These are phyloP conservation scores for Herpetomonas tarakana DNA, from an alignment of 208 protist species.

Conservation along the genomic window DNA sequence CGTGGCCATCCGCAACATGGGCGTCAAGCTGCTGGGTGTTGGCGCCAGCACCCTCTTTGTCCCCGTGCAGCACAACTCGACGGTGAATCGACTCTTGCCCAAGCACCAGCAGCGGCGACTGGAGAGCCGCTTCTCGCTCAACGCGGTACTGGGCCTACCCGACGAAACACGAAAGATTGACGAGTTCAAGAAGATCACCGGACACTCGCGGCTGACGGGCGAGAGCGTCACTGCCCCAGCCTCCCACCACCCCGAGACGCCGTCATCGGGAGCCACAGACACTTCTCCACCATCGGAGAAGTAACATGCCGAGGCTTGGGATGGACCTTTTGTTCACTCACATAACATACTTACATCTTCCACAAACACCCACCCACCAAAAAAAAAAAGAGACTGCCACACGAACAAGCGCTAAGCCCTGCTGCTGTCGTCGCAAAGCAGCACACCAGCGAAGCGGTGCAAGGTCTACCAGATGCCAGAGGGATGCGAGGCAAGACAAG, in stretches of 20 bases:
- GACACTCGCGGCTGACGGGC: conserved; percentile 19
- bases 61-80: conserved; percentile 70
- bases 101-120: conserved; percentile 80
- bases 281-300: not conserved
- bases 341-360: no score
- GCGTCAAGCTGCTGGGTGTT: conserved; percentile 78
- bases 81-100: conserved; percentile 82
- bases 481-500: no score
- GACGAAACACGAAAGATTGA: conserved; percentile 78
- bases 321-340: no score
- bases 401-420: no score
- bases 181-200: conserved; percentile 80
- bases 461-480: no score
- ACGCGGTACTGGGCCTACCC: conserved; percentile 70
- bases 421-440: no score
- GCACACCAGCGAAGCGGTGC: no score
- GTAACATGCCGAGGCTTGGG: no score
- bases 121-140: conserved; percentile 71
- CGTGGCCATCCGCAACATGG: conserved; percentile 79
- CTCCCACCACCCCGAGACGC: no score
- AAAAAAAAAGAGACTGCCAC: no score
- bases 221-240: conserved; percentile 23
- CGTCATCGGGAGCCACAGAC: no score
- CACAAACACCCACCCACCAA: no score
- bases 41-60: conserved; percentile 82